Evolutionary conservation across 2,329 filamentous ascomycete species (phyloP), one percentile per base, ranked within the genome.

Genomic region (Monosporascus cannonballus): DNA sequence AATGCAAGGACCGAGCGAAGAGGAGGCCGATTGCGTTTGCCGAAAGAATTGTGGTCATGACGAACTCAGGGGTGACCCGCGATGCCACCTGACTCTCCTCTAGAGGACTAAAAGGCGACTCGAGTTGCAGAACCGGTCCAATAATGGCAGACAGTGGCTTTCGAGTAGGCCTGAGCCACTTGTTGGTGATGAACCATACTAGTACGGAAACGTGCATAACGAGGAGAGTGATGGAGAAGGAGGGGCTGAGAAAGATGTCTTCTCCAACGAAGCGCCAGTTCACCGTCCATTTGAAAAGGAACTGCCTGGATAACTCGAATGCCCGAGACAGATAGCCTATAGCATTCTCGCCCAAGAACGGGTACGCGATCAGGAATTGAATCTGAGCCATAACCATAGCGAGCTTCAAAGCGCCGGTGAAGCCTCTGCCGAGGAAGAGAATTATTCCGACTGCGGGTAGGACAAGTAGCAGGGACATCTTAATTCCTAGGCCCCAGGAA

Each of bases 251-350:
- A 63, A 99, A 99, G 0, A 74, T 71, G 6, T 88, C 81, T 70
- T 96, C 91, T 17, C 88, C 86, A n/a, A 96, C 73, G 68, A 97
- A 97, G 51, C 92, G 85, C 94, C 94, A 99, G 71, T 99, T 99
- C 60, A 99, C 94, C 0, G 94, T 99, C 94, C 94, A 99, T 72
- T 93, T 91, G 77, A 93, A 97, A 63, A 96, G 79, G 73, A 99
- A 99, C 62, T 90, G 84, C 51, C 94, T 81, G 47, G 89, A 91
- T 54, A 99, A 79, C 73, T 99, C 91, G 67, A 99, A 99, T 0
- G 94, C 91, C 57, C 88, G 80, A 47, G 82, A 80, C 18, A 95
- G 67, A 67, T 99, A 99, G 27, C 86, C 89, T 54, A 72, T 70
- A 20, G 84, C 71, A 60, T 90, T 87, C 41, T 73, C 74, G 9